Conservation (phyloP, 73 alveolate species). For the Tetrahymena borealis region DNA sequence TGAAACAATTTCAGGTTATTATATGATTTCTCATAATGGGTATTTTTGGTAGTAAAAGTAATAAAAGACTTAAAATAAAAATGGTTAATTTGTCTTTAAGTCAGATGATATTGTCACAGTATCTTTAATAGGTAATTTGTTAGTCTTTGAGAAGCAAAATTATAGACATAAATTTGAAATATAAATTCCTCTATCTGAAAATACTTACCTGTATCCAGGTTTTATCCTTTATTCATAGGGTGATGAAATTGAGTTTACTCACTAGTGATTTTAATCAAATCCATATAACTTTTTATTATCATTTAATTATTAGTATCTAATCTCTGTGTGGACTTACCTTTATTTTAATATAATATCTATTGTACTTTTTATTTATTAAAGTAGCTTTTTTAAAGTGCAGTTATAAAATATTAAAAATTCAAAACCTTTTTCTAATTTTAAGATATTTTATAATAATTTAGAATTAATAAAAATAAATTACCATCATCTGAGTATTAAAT, state of each 20-base stretch:
- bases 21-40: background rate
- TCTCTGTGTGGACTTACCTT: too few relatives aligned
- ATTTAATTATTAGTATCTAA: too few relatives aligned
- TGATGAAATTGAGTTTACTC: background rate
- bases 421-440: too few relatives aligned
- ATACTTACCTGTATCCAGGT: background rate
- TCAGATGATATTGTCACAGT: background rate
- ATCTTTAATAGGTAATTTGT: background rate
- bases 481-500: too few relatives aligned
- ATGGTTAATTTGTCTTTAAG: background rate
- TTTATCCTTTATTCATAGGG: background rate
- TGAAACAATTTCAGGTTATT: background rate
- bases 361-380: too few relatives aligned
- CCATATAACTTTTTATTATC: too few relatives aligned
- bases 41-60: background rate
- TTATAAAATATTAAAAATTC: too few relatives aligned
- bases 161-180: background rate
- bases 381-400: too few relatives aligned
- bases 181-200: background rate
- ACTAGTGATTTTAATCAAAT: too few relatives aligned
- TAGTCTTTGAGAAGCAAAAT: background rate
- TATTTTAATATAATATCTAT: too few relatives aligned
- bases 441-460: too few relatives aligned
- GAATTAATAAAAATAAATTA: too few relatives aligned
- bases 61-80: background rate